Evolutionary conservation across 2,329 filamentous ascomycete genomes (phyloP), one percentile per base, ranked within the genome.

Genomic region (Alternaria triticina): DNA sequence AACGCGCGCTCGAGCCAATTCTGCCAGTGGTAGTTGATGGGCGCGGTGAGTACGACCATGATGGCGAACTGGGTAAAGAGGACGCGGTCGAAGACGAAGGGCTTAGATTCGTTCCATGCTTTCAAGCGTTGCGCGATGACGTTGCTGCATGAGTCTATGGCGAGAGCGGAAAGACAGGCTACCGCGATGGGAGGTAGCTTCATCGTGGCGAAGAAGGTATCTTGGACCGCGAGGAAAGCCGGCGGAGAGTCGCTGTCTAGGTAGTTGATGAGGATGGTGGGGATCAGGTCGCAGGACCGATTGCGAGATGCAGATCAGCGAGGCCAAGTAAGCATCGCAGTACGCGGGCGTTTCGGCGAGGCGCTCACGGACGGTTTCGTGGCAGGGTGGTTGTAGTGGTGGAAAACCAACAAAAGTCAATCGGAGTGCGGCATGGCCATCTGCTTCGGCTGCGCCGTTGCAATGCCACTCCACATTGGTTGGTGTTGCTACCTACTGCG

Each of bases 21-120:
- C 84, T 97, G 94, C 94, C 93, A 97, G 71, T 92, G 79, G 76
- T 92, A 93, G 80, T 97, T 97, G 45, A 92, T 90, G 1, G 94
- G 93, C 25, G 90, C 90, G 74, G 86, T 90, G 60, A 97, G 76
- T 36, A 91, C 75, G 59, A 89, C 87, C 82, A 91, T 96, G 61
- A 93, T 69, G 47, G 75, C 71, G 62, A 80, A 79, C 60, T 79
- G 78, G 59, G 74, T 68, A 70, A 80, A 80, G 58, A 80, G 75
- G 57, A 74, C 70, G 51, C 69, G 67, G 64, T 80, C 75, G 67
- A 80, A 79, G 61, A 76, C 74, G 65, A 80, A 79, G n/a, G 77
- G 76, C 33, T 66, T 72, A 22, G 66, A 72, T 50, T 76, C 70
- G 23, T 69, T 73, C 73, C 77, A 80, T 40, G 78, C 77, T 62